phyloP scores from a whole-genome alignment of 225 moss, liverwort and hornwort species.

The Straminergon stramineum region DNA sequence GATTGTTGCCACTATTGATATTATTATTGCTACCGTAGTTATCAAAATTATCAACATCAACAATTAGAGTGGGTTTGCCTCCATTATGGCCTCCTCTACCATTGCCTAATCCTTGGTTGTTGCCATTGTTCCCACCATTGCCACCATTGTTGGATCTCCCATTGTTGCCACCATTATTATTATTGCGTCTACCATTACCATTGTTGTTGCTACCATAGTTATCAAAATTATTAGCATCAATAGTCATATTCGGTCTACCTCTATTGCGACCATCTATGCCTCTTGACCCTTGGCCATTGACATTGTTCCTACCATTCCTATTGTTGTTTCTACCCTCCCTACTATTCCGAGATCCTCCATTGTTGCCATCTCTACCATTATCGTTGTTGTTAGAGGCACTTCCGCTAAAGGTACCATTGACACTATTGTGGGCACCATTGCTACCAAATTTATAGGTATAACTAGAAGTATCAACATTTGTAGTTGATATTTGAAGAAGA shows the following conservation, averaged over 20 bases:
- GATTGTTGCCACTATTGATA: background rate
- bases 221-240: background rate
- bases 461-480: background rate
- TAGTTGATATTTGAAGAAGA: background rate
- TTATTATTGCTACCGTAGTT: background rate
- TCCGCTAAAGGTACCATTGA: background rate
- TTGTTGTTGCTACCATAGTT: background rate
- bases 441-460: background rate
- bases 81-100: background rate
- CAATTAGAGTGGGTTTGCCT: rapidly evolving
- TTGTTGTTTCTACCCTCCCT: background rate
- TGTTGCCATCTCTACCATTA: background rate
- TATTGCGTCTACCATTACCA: background rate
- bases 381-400: background rate
- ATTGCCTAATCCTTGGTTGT: background rate
- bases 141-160: background rate
- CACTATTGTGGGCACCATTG: background rate
- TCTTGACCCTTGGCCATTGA: rapidly evolving
- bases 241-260: background rate
- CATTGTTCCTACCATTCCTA: background rate
- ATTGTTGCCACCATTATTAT: background rate
- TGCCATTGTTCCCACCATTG: background rate
- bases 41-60: background rate
- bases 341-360: background rate
- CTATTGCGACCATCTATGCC: background rate